Conservation (phyloP, 179 eudicot species). For the Silene coronaria region DNA sequence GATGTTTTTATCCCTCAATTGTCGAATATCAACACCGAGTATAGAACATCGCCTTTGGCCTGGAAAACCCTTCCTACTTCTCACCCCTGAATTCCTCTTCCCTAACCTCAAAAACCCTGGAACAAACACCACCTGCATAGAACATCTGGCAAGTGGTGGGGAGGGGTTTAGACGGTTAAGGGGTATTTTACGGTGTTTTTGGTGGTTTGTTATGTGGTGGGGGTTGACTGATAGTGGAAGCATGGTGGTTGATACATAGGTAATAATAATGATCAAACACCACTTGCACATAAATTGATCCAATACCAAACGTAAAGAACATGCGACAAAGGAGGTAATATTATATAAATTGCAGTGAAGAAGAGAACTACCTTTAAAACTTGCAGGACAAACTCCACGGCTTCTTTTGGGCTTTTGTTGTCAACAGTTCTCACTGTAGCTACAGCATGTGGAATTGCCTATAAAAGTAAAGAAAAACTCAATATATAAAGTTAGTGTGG, state of each 20-base stretch:
- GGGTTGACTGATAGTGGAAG: not conserved
- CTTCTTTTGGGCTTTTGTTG: conserved; percentile 88
- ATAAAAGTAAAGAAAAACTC: conserved; percentile 16
- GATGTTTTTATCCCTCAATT: not conserved
- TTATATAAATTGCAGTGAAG: not conserved
- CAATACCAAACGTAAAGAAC: not conserved
- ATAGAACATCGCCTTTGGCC: not conserved
- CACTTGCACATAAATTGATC: not conserved
- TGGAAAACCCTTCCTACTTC: not conserved
- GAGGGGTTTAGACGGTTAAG: not conserved
- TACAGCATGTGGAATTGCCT: conserved; percentile 93
- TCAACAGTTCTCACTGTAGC: conserved; percentile 80
- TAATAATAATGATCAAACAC: not conserved
- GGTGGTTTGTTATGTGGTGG: not conserved
- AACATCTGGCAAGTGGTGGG: not conserved
- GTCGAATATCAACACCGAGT: not conserved
- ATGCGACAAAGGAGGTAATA: not conserved
- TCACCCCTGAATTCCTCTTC: not conserved
- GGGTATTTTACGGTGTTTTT: not conserved
- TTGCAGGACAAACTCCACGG: conserved; percentile 90
- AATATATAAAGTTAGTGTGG: not conserved
- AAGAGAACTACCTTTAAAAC: conserved; percentile 62
- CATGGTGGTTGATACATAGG: not conserved
- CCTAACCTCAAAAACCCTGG: not conserved
- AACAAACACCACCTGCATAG: not conserved